Evolutionary conservation across 2,329 filamentous ascomycete species (phyloP).

Genomic region (Gnomoniopsis smithogilvyi): DNA sequence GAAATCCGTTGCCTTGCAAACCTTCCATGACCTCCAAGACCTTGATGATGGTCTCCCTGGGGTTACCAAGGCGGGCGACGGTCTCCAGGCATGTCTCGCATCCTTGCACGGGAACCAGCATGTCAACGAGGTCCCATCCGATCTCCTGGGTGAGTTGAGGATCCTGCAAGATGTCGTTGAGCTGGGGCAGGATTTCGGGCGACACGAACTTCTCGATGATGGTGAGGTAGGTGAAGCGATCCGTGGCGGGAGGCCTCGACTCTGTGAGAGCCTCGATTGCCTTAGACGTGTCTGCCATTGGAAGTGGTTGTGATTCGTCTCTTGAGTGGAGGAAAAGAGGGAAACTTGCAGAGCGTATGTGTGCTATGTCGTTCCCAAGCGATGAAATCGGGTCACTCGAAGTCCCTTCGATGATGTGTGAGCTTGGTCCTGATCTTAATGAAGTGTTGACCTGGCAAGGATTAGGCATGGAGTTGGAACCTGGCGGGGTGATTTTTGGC

Average conservation of each 20-base stretch:
- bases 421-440: no score
- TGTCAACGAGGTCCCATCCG: slow-evolving; percentile 79
- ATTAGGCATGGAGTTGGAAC: no score
- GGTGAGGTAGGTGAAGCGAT: slow-evolving; percentile 74
- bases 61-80: slow-evolving; percentile 74
- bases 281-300: slow-evolving; percentile 31
- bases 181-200: slow-evolving; percentile 61
- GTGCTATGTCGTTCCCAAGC: no score
- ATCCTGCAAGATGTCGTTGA: slow-evolving; percentile 58
- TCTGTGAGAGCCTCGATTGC: slow-evolving; percentile 45
- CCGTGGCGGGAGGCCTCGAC: slow-evolving; percentile 50
- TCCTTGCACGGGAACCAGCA: slow-evolving; percentile 64
- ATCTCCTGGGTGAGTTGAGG: slow-evolving; percentile 72
- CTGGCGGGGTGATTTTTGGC: no score
- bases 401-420: no score
- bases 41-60: slow-evolving; percentile 77
- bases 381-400: no score
- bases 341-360: background rate
- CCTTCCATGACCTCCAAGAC: slow-evolving; percentile 69
- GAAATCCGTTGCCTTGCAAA: slow-evolving; percentile 40
- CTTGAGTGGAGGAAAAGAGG: background rate
- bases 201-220: slow-evolving; percentile 72
- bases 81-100: slow-evolving; percentile 71
- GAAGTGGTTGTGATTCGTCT: background rate
- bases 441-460: no score